Percentiles rank a stretch among this genome's conserved stretches.
Conservation (phyloP, 2,329 filamentous ascomycete species). For the Cladosporium sp. region DNA sequence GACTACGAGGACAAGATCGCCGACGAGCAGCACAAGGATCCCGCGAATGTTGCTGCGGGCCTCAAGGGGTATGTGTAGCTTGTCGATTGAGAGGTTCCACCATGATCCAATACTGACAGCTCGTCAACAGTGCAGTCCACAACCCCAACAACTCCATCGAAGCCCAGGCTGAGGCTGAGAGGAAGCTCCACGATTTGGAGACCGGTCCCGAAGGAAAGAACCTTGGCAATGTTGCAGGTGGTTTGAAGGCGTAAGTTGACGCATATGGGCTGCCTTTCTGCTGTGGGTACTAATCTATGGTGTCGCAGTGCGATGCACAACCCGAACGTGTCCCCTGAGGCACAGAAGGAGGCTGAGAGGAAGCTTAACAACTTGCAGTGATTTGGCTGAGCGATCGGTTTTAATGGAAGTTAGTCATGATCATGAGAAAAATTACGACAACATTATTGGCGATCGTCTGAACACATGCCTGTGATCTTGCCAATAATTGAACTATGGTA, state of each 20-base stretch:
- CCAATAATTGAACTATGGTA: background rate
- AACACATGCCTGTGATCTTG: background rate
- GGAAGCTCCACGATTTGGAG: constrained; percentile 10
- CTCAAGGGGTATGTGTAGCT: constrained; percentile 3
- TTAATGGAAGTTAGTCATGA: background rate
- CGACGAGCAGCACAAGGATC: constrained; percentile 9
- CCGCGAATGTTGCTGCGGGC: constrained; percentile 7
- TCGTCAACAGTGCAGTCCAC: background rate
- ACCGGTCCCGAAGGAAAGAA: constrained; percentile 4
- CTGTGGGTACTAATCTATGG: no score
- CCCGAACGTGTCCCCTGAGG: constrained; percentile 12
- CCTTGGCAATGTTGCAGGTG: constrained; percentile 12
- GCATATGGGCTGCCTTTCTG: background rate
- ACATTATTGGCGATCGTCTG: background rate
- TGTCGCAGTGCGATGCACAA: constrained; percentile 13
- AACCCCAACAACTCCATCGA: constrained; percentile 12
- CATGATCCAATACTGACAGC: background rate
- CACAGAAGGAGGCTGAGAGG: constrained; percentile 7
- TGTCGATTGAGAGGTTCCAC: background rate
- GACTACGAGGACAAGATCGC: constrained; percentile 12
- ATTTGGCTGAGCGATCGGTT: background rate
- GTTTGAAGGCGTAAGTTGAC: constrained; percentile 12
- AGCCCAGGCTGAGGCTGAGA: constrained; percentile 4
- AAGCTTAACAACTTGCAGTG: constrained; percentile 11
- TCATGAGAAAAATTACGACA: background rate